Percentiles rank a stretch among this genome's conserved stretches.
Conservation (phyloP, 2,329 filamentous ascomycete species). For the Fusarium tanahbumbuense region DNA sequence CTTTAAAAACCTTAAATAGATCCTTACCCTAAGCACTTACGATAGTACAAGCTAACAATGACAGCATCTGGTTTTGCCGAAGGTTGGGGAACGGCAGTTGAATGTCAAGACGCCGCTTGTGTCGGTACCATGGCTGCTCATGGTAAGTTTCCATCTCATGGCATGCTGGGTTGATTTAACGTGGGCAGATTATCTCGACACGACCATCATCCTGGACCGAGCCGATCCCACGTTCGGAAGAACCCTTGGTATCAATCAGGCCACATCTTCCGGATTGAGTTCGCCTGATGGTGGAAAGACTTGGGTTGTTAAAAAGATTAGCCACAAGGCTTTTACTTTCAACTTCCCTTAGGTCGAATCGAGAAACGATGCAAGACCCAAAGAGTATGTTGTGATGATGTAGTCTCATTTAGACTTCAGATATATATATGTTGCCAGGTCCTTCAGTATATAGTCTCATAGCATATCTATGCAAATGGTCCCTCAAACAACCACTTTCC, state of each 20-base stretch:
- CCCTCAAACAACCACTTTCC: constrained; percentile 26
- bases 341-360: neutral
- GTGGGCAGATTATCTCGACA: constrained; percentile 23
- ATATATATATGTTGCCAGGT: too few species aligned
- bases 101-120: constrained; percentile 36
- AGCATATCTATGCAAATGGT: constrained; percentile 46
- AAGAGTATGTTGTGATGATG: too few species aligned
- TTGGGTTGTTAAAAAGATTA: constrained; percentile 24
- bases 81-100: constrained; percentile 35
- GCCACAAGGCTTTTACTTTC: constrained; percentile 30
- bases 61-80: constrained; percentile 27
- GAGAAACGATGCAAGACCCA: too few species aligned
- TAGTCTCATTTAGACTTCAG: too few species aligned
- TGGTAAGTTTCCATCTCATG: neutral
- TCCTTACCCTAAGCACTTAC: neutral
- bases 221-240: constrained; percentile 14
- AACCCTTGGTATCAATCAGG: constrained; percentile 23
- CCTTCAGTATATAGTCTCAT: rapidly evolving
- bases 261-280: constrained; percentile 23
- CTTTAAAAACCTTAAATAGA: too few species aligned
- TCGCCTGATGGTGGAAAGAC: constrained; percentile 33
- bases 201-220: constrained; percentile 22
- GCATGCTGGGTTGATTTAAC: neutral
- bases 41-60: neutral
- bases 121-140: constrained; percentile 20